phyloP scores from a whole-genome alignment of 2,329 filamentous ascomycete species.

The Aspergillus quadrilineatus region DNA sequence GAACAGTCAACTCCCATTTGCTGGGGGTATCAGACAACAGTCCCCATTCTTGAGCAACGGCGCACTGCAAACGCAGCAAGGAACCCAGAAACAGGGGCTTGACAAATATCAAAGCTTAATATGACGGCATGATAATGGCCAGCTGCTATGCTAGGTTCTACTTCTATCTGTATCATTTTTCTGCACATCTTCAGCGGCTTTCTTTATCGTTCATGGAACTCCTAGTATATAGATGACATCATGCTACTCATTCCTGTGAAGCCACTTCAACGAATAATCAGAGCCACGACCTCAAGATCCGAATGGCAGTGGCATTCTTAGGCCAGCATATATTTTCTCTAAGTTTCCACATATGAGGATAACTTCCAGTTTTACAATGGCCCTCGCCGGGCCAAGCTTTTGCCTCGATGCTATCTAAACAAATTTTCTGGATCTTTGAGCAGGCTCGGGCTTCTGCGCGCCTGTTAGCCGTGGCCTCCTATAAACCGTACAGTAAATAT shows the following conservation, averaged over 20 bases:
- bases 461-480: no score
- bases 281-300: neutral
- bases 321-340: neutral
- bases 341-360: no score
- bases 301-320: neutral
- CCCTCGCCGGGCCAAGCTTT: neutral
- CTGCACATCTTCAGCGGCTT: conserved; percentile 1
- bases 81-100: conserved; percentile 44
- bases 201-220: neutral
- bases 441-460: neutral
- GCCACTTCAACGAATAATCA: neutral
- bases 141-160: conserved; percentile 4
- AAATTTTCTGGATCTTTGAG: neutral
- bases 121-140: conserved; percentile 27
- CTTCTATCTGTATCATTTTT: conserved; percentile 6
- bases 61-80: conserved; percentile 21
- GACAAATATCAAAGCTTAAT: conserved; percentile 59
- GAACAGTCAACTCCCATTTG: conserved; percentile 22
- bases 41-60: conserved; percentile 28
- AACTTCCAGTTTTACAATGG: no score
- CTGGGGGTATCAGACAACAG: conserved; percentile 16
- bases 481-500: neutral
- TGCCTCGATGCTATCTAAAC: neutral
- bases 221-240: conserved; percentile 8
- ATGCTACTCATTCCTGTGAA: conserved; percentile 12